phyloP scores from a whole-genome alignment of 352 stramenopile genomes.

The Lagenidium sp. region DNA sequence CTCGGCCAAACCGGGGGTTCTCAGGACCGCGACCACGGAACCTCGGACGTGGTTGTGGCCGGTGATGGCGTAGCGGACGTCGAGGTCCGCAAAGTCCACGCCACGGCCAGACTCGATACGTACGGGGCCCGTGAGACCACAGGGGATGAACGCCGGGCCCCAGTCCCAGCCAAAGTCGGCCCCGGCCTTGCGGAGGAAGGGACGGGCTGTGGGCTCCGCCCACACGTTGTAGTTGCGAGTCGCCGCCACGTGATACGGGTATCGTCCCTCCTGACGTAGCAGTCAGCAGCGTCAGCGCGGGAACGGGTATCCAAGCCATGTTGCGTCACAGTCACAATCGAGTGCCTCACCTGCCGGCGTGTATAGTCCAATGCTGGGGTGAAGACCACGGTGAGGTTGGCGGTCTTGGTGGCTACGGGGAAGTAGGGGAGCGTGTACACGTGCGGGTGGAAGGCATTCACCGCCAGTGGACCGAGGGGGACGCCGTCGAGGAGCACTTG shows the following conservation, averaged over 20 bases:
- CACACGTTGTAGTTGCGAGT: slow-evolving; percentile 75
- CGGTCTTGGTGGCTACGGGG: slow-evolving; percentile 15
- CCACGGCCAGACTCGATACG: slow-evolving; percentile 30
- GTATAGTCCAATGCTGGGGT: slow-evolving; percentile 43
- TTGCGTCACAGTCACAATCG: not conserved
- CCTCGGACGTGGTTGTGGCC: slow-evolving; percentile 21
- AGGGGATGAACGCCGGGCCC: slow-evolving; percentile 61
- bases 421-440: slow-evolving; percentile 21
- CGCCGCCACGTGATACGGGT: slow-evolving; percentile 70
- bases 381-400: slow-evolving; percentile 56
- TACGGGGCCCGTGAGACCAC: slow-evolving; percentile 45
- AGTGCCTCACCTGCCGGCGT: slow-evolving; percentile 17
- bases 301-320: no score
- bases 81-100: slow-evolving; percentile 17
- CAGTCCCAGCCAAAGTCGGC: slow-evolving; percentile 87
- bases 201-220: slow-evolving; percentile 66
- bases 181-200: slow-evolving; percentile 77
- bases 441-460: slow-evolving; percentile 65
- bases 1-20: slow-evolving; percentile 12
- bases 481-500: slow-evolving; percentile 56
- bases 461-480: slow-evolving; percentile 25
- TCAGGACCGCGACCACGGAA: slow-evolving; percentile 30
- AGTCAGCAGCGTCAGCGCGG: no score
- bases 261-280: slow-evolving; percentile 41
- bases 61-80: slow-evolving; percentile 35